Base-by-base conservation (phyloP, 371 early-diverging fungal species). In the Syncephalis fuscata region DNA sequence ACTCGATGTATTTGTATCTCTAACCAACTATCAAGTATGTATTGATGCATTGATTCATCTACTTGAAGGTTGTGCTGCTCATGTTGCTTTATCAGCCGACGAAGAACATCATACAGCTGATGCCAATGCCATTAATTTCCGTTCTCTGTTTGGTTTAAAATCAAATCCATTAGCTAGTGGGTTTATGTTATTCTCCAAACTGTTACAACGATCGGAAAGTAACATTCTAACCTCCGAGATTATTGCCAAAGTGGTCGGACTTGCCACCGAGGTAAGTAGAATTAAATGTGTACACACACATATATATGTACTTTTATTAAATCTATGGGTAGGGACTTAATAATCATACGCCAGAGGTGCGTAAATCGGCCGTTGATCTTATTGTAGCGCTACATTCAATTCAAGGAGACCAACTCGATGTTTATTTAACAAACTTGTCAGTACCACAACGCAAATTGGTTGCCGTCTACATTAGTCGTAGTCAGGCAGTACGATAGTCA, bases 281-380 rank as follows among this genome's bases (percentile, higher is more conserved):
- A 7, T 10, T 23, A 19, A 11, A 17, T 47, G 23, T 1, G 19
- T 26, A 19, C 21, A n/a, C 11, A 39, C 38, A 19, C 10, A 20
- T 48, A 26, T 32, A 22, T 2, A n/a, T 32, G 17, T 47, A 16
- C 7, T 22, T 16, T 25, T 22, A 45, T 11, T 45, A 15, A 15
- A 15, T n/a, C n/a, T 4, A 32, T 20, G 17, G 14, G 9, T 53
- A 53, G 53, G 53, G 48, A 7, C 48, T 53, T 16, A 48, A 44
- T 37, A 48, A 53, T 26, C 21, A 25, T 21, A 53, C 37, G 23
- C 48, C 53, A 10, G 48, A 48, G n/a, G 37, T 53, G 24, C 53
- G 53, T 24, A 53, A 53, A 39, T 23, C 53, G 5, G 53, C 48
- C 17, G 49, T 53, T 22, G 53, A 53, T 36, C 17, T 48, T 22